Percentiles rank a stretch among this genome's conserved stretches.
Conservation (phyloP, 495 filamentous ascomycete genomes). For the Lasiosphaeris hirsuta region DNA sequence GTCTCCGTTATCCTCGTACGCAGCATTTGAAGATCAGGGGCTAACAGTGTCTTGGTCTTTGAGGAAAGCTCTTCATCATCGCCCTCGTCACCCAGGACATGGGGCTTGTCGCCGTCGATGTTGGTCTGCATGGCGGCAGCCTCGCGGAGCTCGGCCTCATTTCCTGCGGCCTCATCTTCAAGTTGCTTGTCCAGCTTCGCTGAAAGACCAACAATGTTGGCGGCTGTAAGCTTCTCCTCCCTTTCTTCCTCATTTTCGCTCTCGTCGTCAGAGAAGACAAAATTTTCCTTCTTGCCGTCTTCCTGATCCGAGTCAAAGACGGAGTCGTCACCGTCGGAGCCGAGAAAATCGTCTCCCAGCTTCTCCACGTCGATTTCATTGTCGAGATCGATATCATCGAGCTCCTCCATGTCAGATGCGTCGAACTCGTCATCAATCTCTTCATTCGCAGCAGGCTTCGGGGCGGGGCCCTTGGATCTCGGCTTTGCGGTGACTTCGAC, state of each 20-base stretch:
- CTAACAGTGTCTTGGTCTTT: constrained; percentile 54
- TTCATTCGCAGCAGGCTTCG: constrained; percentile 45
- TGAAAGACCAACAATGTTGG: constrained; percentile 91
- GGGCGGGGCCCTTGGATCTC: constrained; percentile 43
- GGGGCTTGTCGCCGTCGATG: constrained; percentile 75
- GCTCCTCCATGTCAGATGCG: constrained; percentile 53
- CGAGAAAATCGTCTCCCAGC: constrained; percentile 57
- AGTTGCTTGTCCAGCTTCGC: constrained; percentile 70
- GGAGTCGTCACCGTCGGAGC: constrained; percentile 49
- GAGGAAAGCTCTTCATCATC: constrained; percentile 42
- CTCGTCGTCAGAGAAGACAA: constrained; percentile 94
- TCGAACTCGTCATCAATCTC: constrained; percentile 50
- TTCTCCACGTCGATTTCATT: constrained; percentile 37
- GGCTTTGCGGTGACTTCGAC: constrained; percentile 38
- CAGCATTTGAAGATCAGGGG: constrained; percentile 86
- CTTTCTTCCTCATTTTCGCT: constrained; percentile 83
- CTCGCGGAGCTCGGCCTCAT: constrained; percentile 77
- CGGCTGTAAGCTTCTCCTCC: constrained; percentile 88
- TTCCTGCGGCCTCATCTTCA: constrained; percentile 69
- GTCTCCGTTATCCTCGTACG: constrained; percentile 90
- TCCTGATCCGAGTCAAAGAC: constrained; percentile 73
- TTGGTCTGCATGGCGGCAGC: constrained; percentile 84
- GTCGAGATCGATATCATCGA: constrained; percentile 46
- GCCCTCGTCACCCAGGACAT: constrained; percentile 63
- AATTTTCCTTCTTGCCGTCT: constrained; percentile 56